Evolutionary conservation across 306 rosid species (phyloP), one percentile per base, ranked within the genome.

Genomic region (Ziziphus jujuba): DNA sequence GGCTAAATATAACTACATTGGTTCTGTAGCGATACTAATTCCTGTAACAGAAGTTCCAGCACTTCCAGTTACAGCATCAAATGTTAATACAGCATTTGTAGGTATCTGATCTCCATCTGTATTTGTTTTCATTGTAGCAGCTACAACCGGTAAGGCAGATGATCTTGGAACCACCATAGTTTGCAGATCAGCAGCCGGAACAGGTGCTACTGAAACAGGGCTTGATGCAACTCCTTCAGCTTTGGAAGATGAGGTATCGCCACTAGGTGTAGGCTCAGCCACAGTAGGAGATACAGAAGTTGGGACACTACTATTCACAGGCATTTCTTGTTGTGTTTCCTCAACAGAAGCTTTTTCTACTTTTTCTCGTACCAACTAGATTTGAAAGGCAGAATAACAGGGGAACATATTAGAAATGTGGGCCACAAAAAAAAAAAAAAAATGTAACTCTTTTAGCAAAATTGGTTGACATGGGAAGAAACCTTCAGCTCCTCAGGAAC

Each of bases 401-500:
- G 48, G 5, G 72, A 59, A 59, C 59, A 16, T 22, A 34, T 17
- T 4, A 61, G 67, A 54, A 20, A 53, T 9, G 49, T 54, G 59
- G 21, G 33, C 44, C 51, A 63, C 63, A 43, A 59, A 20, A 31
- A 43, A 19, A 52, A 19, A 28, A 64, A 61, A 60, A 74, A 60
- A 51, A 28, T 59, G 22, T 23, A 69, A 67, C 53, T 36, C 6
- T 23, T 56, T 21, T 6, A 59, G 59, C 7, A 22, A 9, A 40
- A 44, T 10, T 36, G 53, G 52, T 55, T 67, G 68, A 64, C 44
- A 58, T 21, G 65, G 69, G 58, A 71, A 75, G 24, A 49, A 68
- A 89, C 98, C 96, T 89, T 92, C 72, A 89, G 75, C 49, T 92
- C 96, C 81, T 85, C 91, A 23, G 98, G 98, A 61, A 89, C 84